Evolutionary conservation across 495 filamentous ascomycete genomes (phyloP).

Genomic region (Margaritispora aquatica): DNA sequence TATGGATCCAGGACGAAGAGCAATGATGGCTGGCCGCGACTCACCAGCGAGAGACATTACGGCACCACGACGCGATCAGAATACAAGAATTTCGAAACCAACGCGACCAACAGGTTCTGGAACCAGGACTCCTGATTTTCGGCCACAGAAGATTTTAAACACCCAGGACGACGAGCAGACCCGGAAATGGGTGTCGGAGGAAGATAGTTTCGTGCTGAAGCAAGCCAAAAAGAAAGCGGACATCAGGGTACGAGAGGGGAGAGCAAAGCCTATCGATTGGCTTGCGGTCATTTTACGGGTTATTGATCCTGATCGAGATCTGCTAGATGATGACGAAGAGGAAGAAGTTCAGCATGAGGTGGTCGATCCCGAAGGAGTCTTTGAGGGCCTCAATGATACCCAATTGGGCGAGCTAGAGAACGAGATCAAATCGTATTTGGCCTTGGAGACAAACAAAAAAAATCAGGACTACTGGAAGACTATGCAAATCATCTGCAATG

Average conservation of each 20-base stretch:
- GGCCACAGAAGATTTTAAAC: slow-evolving; percentile 45
- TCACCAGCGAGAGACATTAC: slow-evolving; percentile 23
- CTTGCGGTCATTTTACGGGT: slow-evolving; percentile 85
- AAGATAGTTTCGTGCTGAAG: slow-evolving; percentile 93
- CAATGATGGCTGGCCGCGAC: slow-evolving; percentile 17
- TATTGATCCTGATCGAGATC: slow-evolving; percentile 72
- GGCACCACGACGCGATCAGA: slow-evolving; percentile 20
- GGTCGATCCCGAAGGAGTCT: slow-evolving; percentile 74
- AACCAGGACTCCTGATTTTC: slow-evolving; percentile 18
- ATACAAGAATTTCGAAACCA: slow-evolving; percentile 21
- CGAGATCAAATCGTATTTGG: slow-evolving; percentile 81
- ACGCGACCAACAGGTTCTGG: slow-evolving; percentile 8
- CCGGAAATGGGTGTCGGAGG: slow-evolving; percentile 81
- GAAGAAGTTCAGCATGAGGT: slow-evolving; percentile 70
- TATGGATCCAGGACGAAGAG: slow-evolving; percentile 24
- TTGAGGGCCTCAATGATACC: slow-evolving; percentile 65
- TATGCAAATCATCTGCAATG: slow-evolving; percentile 76
- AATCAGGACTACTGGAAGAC: slow-evolving; percentile 93
- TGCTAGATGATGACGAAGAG: slow-evolving; percentile 73
- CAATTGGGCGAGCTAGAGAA: slow-evolving; percentile 74
- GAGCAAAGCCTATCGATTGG: slow-evolving; percentile 93
- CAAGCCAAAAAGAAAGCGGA: slow-evolving; percentile 98
- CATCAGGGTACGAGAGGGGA: slow-evolving; percentile 88
- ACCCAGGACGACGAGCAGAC: slow-evolving; percentile 71
- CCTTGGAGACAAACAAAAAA: slow-evolving; percentile 66